Conservation (phyloP, 768 basidiomycete genomes). For the Macrolepiota fuliginosa region DNA sequence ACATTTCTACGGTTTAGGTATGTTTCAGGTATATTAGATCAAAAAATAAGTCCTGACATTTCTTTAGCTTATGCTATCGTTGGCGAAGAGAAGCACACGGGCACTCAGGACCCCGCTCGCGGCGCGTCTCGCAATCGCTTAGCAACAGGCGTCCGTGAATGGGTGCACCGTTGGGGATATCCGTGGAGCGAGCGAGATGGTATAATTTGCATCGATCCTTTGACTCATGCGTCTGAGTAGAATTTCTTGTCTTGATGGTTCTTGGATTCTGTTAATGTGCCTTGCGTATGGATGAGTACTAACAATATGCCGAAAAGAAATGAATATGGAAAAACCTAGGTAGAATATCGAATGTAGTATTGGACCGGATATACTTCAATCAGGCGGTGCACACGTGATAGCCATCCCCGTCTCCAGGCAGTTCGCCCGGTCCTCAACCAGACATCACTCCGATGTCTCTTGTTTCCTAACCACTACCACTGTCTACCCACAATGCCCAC, state of each 20-base stretch:
- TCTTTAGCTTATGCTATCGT: conserved; percentile 79
- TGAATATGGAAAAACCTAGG: background rate
- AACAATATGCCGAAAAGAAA: conserved; percentile 6
- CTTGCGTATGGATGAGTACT: conserved; percentile 3
- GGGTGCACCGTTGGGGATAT: conserved; percentile 93
- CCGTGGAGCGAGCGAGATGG: conserved; percentile 94
- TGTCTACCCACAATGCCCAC: background rate
- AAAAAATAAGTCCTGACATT: conserved; percentile 10
- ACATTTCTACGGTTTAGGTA: conserved; percentile 83
- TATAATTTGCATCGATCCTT: conserved; percentile 82
- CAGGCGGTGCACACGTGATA: conserved; percentile 9
- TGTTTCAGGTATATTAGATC: conserved; percentile 22
- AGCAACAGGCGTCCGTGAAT: conserved; percentile 84
- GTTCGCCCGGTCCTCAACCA: conserved; percentile 1
- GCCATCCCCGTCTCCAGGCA: conserved; percentile 1
- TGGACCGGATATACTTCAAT: conserved; percentile 2
- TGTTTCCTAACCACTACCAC: conserved; percentile 5
- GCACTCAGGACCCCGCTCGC: conserved; percentile 78
- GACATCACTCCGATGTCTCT: background rate
- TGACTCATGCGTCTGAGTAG: conserved; percentile 64
- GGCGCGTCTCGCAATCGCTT: conserved; percentile 83
- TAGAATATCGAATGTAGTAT: background rate
- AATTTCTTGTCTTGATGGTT: conserved; percentile 1
- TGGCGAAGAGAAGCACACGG: conserved; percentile 96
- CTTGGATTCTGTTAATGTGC: background rate